A percentile compares a stretch with the other conserved stretches of the same genome.
phyloP scores from a whole-genome alignment of 257 asterid species.

The Capsicum chinense region DNA sequence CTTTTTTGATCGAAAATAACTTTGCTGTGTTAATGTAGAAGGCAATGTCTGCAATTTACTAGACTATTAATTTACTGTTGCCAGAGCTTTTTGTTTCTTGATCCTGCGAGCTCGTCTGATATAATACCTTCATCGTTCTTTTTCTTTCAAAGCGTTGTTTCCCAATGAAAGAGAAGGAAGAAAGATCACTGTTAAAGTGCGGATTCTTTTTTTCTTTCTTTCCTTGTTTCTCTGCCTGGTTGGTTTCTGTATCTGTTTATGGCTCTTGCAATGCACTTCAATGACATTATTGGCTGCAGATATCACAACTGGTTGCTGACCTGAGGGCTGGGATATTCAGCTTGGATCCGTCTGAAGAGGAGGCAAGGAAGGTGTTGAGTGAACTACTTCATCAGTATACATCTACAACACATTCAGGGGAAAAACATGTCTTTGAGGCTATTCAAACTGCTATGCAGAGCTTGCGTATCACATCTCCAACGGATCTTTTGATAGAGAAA shows the following conservation, averaged over 20 bases:
- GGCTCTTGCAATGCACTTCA: slow-evolving; percentile 7
- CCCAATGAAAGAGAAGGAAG: not conserved
- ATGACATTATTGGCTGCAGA: slow-evolving; percentile 53
- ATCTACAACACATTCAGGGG: slow-evolving; percentile 52
- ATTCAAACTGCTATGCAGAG: slow-evolving; percentile 54
- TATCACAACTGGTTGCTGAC: slow-evolving; percentile 64
- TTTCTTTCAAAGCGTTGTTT: not conserved
- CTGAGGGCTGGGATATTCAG: slow-evolving; percentile 56
- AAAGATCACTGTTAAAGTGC: not conserved
- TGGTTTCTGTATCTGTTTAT: not conserved
- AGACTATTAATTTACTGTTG: slow-evolving; percentile 21
- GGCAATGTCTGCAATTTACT: not conserved
- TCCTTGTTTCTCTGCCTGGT: slow-evolving; percentile 16
- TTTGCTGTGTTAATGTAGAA: not conserved
- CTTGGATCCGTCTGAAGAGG: slow-evolving; percentile 81
- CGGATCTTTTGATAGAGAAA: slow-evolving; percentile 65
- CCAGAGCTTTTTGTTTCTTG: not conserved
- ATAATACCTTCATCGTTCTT: not conserved
- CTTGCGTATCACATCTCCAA: slow-evolving; percentile 71
- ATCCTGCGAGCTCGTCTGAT: not conserved
- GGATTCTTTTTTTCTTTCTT: slow-evolving; percentile 1
- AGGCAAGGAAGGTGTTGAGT: slow-evolving; percentile 67
- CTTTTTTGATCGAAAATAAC: not conserved
- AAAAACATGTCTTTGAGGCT: slow-evolving; percentile 52
- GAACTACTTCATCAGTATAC: slow-evolving; percentile 62